Base-by-base conservation (phyloP, 2,329 filamentous ascomycete genomes). In the Rhynchosporium agropyri region DNA sequence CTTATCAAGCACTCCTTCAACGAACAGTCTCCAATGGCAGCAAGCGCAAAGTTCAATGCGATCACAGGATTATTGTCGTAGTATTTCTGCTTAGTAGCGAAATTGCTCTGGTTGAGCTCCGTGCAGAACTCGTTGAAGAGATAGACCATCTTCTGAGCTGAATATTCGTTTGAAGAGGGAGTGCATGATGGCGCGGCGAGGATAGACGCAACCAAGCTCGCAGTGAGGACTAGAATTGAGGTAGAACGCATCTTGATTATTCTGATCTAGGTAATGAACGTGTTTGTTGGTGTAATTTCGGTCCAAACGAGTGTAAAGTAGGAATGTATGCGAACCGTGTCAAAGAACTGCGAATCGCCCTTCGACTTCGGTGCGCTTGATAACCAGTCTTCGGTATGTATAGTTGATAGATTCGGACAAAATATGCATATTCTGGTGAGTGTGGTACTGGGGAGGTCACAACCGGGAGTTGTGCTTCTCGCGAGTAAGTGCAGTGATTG, bases 51-150 rank as follows among this genome's bases (percentile, higher is more conserved):
- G 15, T 45, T 55, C 51, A 61, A 50, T 3, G 60, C 54, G 1
- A 62, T 49, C 13, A 62, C 54, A 15, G 60, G 60, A 45, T 40
- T 57, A 45, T 40, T 57, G 13, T 57, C 60, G 49, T 62, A 62
- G 36, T 58, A 43, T n/a, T 56, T 51, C 53, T 58, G 46, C 38
- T 58, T 57, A 5, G 45, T 45, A 5, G 26, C 53, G 15, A 62
- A 62, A 12, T 45, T 36, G 53, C 43, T 40, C 36, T 48, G 20
- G 2, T 46, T 29, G 33, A 62, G 42, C 45, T 43, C 12, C 13
- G 46, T 38, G 40, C 60, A 62, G 48, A 62, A 62, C 29, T 62
- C 55, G 26, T 62, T 62, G 60, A 58, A 62, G 38, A 62, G 60
- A 31, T 62, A 62, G 6, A 40, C 38, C 45, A 62, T 38, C 60